Conservation (phyloP, 2,329 filamentous ascomycete species). For the Escovopsis sp. region DNA sequence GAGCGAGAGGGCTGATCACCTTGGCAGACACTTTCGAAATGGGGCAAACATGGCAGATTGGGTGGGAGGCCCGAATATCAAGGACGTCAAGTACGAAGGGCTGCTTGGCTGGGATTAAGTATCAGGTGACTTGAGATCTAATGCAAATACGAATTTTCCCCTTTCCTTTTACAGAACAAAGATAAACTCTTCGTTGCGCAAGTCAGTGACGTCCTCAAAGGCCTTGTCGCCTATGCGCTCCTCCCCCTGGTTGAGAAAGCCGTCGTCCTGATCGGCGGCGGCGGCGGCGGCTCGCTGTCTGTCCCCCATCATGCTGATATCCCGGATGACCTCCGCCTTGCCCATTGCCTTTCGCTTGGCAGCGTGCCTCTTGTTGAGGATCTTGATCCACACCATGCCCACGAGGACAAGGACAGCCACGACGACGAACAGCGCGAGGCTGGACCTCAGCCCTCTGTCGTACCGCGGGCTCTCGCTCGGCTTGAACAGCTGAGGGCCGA, state of each 20-base stretch:
- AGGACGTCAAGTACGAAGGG: constrained; percentile 7
- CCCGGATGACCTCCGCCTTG: constrained; percentile 34
- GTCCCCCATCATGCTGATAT: constrained; percentile 33
- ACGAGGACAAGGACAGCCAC: constrained; percentile 32
- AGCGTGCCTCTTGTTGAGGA: constrained; percentile 36
- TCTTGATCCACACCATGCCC: constrained; percentile 22
- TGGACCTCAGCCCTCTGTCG: constrained; percentile 40
- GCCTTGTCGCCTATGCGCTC: constrained; percentile 25
- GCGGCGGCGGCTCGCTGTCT: constrained; percentile 11
- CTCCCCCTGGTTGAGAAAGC: constrained; percentile 6
- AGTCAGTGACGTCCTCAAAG: constrained; percentile 37
- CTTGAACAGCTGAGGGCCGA: constrained; percentile 47
- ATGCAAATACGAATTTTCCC: too few relatives aligned
- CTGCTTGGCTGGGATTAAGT: neutral
- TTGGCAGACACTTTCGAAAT: constrained; percentile 27
- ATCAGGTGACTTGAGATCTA: neutral
- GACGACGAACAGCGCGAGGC: constrained; percentile 43
- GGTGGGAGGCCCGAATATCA: constrained; percentile 29
- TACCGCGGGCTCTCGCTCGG: constrained; percentile 44
- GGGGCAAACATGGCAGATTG: constrained; percentile 29
- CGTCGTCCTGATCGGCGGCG: constrained; percentile 12
- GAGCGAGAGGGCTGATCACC: constrained; percentile 22
- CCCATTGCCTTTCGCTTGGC: constrained; percentile 19
- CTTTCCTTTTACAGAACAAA: constrained; percentile 28
- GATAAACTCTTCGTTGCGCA: constrained; percentile 47